Base-by-base conservation (phyloP, 2,329 filamentous ascomycete species). In the Tolypocladium tundrense region DNA sequence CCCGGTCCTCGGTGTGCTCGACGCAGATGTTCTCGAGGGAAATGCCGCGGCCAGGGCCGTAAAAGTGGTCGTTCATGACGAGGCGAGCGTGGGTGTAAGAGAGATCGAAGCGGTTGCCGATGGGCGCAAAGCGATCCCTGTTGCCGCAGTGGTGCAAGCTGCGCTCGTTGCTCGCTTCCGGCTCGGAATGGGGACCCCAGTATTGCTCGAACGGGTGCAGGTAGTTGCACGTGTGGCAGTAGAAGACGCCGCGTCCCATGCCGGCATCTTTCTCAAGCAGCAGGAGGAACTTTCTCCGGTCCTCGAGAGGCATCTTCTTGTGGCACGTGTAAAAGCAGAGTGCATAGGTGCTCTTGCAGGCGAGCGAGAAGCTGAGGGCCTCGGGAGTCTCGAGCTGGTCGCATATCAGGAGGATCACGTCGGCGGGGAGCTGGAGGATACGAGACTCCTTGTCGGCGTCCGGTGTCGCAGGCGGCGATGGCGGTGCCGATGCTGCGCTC, bases 41-140 rank as follows among this genome's bases (percentile, higher is more conserved):
- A 24, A 66, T 58, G 43, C 64, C 64, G 55, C 59, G 56, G 7
- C 58, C 57, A 1, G 63, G 43, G 0, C 64, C 64, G 62, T 64
- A 64, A 0, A 65, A 53, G 58, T 66, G 59, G 16, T 52, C 16
- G 57, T 66, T 66, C 58, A 66, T 60, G 55, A 56, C 64, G 39
- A 66, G 63, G 16, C 62, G 58, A 14, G 60, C 62, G 54, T 63
- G 64, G 35, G 59, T 53, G 43, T 61, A 65, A 24, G 59, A 59
- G 7, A 65, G 57, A n/a, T 55, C 54, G 57, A 58, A 64, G 35
- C 59, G 55, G 52, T 65, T 65, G 42, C 62, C 60, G 13, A 57
- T 48, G 24, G 63, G 63, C 1, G 60, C 55, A 61, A 64, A 65
- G 50, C 57, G 57, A 54, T 65, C 62, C 27, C 58, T 53, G 48